Conservation (phyloP, 1,284 basidiomycete species). For the Cryptococcus sp. region DNA sequence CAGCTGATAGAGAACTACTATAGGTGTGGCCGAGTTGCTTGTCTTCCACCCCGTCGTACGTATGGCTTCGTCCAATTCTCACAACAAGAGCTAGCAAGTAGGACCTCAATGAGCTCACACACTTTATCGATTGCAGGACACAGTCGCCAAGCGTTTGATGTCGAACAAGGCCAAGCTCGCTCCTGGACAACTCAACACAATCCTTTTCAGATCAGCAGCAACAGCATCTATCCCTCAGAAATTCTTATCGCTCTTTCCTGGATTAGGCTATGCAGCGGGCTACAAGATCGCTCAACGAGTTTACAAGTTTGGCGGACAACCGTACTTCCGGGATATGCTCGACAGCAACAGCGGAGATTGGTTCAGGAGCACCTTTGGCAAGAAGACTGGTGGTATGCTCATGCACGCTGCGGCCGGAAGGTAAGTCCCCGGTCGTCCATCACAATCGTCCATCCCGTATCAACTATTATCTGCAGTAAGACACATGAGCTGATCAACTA, state of each 20-base stretch:
- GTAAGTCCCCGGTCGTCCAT: constrained; percentile 55
- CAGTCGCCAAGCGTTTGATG: constrained; percentile 96
- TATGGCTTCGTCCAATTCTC: not conserved
- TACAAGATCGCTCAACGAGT: constrained; percentile 94
- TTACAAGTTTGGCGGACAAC: constrained; percentile 99
- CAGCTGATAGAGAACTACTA: constrained; percentile 7
- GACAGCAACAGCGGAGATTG: constrained; percentile 69
- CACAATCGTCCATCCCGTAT: too few species aligned
- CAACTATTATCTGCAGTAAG: too few species aligned
- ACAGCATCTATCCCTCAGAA: constrained; percentile 68
- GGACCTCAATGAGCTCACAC: not conserved
- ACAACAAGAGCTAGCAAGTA: not conserved
- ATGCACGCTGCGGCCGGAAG: constrained; percentile 94
- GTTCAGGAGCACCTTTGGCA: constrained; percentile 87
- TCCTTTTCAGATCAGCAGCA: constrained; percentile 88
- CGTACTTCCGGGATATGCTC: constrained; percentile 94
- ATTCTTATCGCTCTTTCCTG: constrained; percentile 91
- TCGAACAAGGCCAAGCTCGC: constrained; percentile 86
- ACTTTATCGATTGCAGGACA: constrained; percentile 60
- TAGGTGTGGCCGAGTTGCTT: constrained; percentile 90
- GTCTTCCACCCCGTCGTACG: constrained; percentile 77
- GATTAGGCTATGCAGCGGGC: constrained; percentile 94
- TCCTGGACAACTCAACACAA: constrained; percentile 62
- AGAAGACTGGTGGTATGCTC: constrained; percentile 92
- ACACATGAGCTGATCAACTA: constrained; percentile 3